Evolutionary conservation across 164 flowering plant genomes (phyloP).

Genomic region (Taxillus chinensis): DNA sequence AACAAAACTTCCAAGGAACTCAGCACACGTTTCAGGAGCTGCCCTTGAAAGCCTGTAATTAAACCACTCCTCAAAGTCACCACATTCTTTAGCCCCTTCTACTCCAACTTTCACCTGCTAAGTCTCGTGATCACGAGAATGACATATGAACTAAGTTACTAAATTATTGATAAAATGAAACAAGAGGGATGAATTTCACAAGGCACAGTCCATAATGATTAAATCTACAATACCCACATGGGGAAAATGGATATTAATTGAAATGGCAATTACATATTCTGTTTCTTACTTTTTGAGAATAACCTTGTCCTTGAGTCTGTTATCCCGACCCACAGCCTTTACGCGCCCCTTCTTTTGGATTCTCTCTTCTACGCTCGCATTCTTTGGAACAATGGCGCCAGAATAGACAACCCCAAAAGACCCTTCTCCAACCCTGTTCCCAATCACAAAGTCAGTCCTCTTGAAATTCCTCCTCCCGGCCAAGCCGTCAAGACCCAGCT

Average conservation of each 20-base stretch:
- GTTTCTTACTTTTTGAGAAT: conserved; percentile 67
- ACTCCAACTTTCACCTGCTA: conserved; percentile 81
- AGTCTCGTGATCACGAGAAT: background rate
- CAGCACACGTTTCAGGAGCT: conserved; percentile 96
- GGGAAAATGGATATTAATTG: too few relatives aligned
- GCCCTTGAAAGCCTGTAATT: conserved; percentile 93
- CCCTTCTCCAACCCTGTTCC: conserved; percentile 78
- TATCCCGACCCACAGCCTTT: conserved; percentile 29
- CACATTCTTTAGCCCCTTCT: conserved; percentile 82
- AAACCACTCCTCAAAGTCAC: conserved; percentile 95
- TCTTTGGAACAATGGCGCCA: conserved; percentile 73
- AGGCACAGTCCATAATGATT: too few relatives aligned
- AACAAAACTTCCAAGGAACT: conserved; percentile 87
- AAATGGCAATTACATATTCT: too few relatives aligned
- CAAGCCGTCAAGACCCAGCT: conserved; percentile 54
- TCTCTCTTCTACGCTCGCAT: conserved; percentile 36
- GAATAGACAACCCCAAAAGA: conserved; percentile 87
- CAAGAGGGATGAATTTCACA: too few relatives aligned
- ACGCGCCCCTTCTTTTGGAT: conserved; percentile 31
- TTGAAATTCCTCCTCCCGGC: conserved; percentile 58
- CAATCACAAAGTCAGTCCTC: conserved; percentile 63
- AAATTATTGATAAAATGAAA: too few relatives aligned
- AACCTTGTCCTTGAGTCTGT: conserved; percentile 69
- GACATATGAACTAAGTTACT: too few relatives aligned
- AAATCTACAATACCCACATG: too few relatives aligned